Percentiles rank a stretch among this genome's conserved stretches.
phyloP scores from a whole-genome alignment of 257 asterid species.

The Asclepias syriaca region DNA sequence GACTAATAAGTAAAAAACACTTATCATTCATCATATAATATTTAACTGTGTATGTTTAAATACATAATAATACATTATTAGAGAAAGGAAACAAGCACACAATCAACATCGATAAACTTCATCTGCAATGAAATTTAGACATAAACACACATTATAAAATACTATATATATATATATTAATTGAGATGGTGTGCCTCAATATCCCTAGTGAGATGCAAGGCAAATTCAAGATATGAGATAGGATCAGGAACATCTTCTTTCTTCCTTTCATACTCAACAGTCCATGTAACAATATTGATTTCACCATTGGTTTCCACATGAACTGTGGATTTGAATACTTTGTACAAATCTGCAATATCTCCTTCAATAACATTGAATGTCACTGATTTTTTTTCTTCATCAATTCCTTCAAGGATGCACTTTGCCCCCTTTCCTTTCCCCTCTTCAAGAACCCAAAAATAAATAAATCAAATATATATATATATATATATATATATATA shows the following conservation, averaged over 20 bases:
- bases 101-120: no score
- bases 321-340: not conserved
- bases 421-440: no score
- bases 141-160: no score
- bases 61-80: no score
- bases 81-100: no score
- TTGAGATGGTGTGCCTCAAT: not conserved
- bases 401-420: no score
- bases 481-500: not conserved
- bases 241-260: not conserved
- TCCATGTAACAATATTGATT: not conserved
- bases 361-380: conserved; percentile 24
- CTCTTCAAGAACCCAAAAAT: no score
- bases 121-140: no score
- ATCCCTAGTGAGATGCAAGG: not conserved
- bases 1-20: no score
- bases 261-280: not conserved
- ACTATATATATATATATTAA: not conserved
- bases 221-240: not conserved
- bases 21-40: no score
- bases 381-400: conserved; percentile 16
- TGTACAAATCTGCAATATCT: conserved; percentile 15
- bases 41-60: no score
- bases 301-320: not conserved
- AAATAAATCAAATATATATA: no score